phyloP scores from a whole-genome alignment of 345 rosid species.

The Firmiana major region DNA sequence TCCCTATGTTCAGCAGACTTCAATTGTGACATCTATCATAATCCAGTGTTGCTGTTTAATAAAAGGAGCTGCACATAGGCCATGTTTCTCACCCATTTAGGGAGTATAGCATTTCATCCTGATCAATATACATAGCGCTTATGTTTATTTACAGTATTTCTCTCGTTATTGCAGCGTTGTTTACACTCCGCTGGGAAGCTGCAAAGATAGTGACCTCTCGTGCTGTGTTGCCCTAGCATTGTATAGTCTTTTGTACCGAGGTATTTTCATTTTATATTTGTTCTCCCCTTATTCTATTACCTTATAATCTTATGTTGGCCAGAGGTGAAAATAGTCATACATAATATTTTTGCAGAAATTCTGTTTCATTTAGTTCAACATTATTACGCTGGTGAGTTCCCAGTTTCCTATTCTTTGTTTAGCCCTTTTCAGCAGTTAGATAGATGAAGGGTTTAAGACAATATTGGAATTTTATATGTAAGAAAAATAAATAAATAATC shows the following conservation, averaged over 20 bases:
- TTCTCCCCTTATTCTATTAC: background rate
- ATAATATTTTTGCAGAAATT: background rate
- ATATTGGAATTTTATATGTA: background rate
- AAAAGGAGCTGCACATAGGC: background rate
- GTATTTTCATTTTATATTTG: background rate
- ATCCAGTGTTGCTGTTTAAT: background rate
- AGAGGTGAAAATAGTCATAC: background rate
- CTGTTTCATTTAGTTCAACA: background rate
- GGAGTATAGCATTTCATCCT: background rate
- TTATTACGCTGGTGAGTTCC: background rate
- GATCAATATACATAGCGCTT: too few relatives aligned
- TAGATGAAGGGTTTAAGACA: background rate
- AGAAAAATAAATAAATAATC: background rate
- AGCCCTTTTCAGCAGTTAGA: background rate
- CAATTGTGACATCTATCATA: background rate
- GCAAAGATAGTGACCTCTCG: conserved; percentile 36
- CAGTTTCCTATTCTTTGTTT: background rate
- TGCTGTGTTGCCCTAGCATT: background rate
- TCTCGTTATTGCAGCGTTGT: conserved; percentile 61
- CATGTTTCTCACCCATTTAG: background rate
- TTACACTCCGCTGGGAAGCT: conserved; percentile 61
- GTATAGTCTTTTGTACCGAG: background rate
- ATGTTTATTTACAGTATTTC: background rate
- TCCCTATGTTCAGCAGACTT: background rate
- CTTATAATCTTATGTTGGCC: background rate